Evolutionary conservation across 148 eudicot genomes (phyloP).

Genomic region (Euryodendron excelsum): DNA sequence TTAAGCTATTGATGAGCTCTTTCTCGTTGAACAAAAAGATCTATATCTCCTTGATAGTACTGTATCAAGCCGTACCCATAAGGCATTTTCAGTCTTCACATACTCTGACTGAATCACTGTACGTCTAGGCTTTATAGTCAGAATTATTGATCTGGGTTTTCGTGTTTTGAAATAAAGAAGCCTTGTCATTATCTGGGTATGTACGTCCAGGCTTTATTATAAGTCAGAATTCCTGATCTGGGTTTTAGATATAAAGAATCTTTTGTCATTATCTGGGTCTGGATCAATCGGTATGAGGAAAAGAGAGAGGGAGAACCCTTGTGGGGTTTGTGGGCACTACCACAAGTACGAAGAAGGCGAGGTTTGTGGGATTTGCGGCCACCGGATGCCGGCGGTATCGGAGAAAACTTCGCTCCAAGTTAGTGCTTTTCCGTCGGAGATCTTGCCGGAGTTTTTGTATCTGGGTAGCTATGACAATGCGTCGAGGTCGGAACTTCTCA

Average conservation of each 20-base stretch:
- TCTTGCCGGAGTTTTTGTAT: constrained; percentile 75
- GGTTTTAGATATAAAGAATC: background rate
- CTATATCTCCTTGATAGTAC: no score
- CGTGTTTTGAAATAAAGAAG: no score
- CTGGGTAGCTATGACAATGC: constrained; percentile 93
- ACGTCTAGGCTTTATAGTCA: no score
- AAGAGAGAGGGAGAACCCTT: constrained; percentile 92
- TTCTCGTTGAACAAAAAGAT: no score
- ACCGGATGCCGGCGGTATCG: constrained; percentile 51
- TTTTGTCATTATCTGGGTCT: background rate
- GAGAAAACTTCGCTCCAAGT: constrained; percentile 42
- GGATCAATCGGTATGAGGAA: constrained; percentile 53
- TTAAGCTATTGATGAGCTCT: no score
- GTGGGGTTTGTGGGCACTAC: constrained; percentile 89
- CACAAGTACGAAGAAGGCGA: constrained; percentile 97
- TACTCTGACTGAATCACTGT: no score
- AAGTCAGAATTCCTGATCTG: constrained; percentile 23
- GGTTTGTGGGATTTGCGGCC: constrained; percentile 90
- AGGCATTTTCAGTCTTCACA: no score
- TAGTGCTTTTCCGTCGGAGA: constrained; percentile 89
- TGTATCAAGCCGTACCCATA: no score
- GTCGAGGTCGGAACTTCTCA: constrained; percentile 81
- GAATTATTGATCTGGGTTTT: no score
- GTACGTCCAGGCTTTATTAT: background rate
- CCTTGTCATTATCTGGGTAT: no score